phyloP scores from a whole-genome alignment of 176 grass and related monocot genomes.

The Juncus inflexus region DNA sequence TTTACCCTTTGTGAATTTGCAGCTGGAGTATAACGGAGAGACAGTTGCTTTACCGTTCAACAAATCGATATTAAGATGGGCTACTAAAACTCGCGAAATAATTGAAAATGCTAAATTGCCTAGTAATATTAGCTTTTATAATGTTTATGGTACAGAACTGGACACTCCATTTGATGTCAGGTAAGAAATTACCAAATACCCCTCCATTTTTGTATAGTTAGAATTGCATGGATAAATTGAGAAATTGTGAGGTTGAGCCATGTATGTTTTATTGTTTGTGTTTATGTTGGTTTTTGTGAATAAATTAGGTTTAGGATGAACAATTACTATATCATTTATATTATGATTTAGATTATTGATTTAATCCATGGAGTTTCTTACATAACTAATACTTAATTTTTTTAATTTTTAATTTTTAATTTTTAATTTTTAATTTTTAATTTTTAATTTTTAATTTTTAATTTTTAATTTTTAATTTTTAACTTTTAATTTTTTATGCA shows the following conservation, averaged over 20 bases:
- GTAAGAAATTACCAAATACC: conserved; percentile 42
- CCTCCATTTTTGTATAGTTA: not conserved
- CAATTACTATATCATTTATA: not conserved
- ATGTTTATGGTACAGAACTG: conserved; percentile 62
- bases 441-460: conserved; percentile 15
- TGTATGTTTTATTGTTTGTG: not conserved
- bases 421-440: not conserved
- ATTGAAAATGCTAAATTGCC: conserved; percentile 73
- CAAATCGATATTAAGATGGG: conserved; percentile 67
- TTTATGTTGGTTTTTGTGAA: not conserved
- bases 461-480: conserved; percentile 21
- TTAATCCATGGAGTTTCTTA: not conserved
- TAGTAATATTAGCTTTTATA: conserved; percentile 70
- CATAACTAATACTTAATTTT: not conserved
- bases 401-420: conserved; percentile 7
- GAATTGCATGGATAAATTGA: too few species aligned
- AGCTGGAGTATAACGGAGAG: conserved; percentile 85
- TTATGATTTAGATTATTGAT: not conserved
- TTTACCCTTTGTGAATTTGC: conserved; percentile 19
- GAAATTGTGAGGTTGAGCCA: not conserved
- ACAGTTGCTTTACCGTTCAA: conserved; percentile 77
- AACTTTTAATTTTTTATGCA: conserved; percentile 28
- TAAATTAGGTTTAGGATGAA: not conserved
- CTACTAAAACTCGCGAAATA: conserved; percentile 59
- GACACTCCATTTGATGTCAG: conserved; percentile 79